A percentile compares a stretch with the other conserved stretches of the same genome.
Conservation (phyloP, 2,329 filamentous ascomycete genomes). For the Colletotrichum somersetense region DNA sequence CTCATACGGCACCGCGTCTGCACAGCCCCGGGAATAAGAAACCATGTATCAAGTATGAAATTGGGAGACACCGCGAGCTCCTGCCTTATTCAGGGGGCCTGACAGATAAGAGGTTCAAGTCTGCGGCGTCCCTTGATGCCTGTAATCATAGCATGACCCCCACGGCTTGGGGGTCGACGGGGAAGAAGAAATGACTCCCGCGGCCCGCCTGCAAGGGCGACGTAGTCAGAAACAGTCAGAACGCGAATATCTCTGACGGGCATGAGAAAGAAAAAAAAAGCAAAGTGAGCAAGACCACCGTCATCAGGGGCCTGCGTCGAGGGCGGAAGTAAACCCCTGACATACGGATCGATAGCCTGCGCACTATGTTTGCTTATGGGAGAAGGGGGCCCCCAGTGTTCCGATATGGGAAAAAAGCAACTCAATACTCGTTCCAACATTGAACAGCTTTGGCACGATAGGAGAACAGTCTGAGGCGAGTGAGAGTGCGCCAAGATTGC, state of each 20-base stretch:
- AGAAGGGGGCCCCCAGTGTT: no score
- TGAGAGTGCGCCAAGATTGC: background rate
- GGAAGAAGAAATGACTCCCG: background rate
- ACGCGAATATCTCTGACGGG: background rate
- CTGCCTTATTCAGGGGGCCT: background rate
- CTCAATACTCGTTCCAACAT: background rate
- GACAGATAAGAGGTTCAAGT: background rate
- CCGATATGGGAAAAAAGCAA: background rate
- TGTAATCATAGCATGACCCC: background rate
- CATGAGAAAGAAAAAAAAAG: no score
- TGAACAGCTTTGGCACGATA: background rate
- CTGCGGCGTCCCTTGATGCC: background rate
- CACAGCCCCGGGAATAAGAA: background rate
- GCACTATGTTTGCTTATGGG: background rate
- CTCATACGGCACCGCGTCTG: background rate
- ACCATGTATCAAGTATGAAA: background rate
- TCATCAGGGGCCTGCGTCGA: background rate
- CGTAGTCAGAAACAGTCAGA: no score
- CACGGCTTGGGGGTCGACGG: background rate
- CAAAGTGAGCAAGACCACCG: no score
- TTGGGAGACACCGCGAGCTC: background rate
- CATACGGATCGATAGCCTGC: background rate
- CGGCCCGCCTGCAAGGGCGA: background rate
- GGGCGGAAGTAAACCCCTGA: background rate
- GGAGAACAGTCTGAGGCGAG: background rate